Evolutionary conservation across 2,329 filamentous ascomycete genomes (phyloP).

Genomic region (Cladophialophora immunda): DNA sequence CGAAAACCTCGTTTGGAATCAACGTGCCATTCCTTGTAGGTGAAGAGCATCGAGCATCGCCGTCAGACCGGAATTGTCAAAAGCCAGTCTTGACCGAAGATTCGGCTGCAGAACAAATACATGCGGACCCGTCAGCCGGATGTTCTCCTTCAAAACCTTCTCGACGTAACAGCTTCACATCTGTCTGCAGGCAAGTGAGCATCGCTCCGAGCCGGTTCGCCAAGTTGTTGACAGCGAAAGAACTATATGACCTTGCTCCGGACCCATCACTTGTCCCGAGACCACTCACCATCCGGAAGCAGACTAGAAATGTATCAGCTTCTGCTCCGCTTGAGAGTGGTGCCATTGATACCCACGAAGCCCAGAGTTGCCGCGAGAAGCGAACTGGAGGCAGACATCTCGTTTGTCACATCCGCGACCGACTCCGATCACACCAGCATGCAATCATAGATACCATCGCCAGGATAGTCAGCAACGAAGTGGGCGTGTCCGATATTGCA

Average conservation of each 20-base stretch:
- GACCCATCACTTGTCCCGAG: constrained; percentile 4
- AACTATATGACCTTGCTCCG: neutral
- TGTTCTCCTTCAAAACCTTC: neutral
- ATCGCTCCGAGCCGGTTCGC: neutral
- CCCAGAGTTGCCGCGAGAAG: neutral
- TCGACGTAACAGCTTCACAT: neutral
- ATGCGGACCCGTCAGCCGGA: neutral
- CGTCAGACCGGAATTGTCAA: too few species aligned
- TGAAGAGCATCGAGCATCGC: too few species aligned
- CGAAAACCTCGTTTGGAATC: too few species aligned
- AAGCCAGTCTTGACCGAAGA: too few species aligned
- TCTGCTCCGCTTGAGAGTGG: neutral
- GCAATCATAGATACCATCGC: neutral
- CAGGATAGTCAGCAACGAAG: neutral
- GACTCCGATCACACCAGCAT: neutral
- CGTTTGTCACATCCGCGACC: neutral
- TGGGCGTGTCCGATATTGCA: neutral
- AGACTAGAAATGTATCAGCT: neutral
- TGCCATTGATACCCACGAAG: too few species aligned
- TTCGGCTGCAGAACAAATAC: too few species aligned
- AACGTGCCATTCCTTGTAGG: too few species aligned
- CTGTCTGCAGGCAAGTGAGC: neutral
- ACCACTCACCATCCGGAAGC: neutral
- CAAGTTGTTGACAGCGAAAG: neutral
- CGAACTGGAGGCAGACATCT: too few species aligned